Evolutionary conservation across 2,329 filamentous ascomycete species (phyloP).

Genomic region (Alternaria sp.): DNA sequence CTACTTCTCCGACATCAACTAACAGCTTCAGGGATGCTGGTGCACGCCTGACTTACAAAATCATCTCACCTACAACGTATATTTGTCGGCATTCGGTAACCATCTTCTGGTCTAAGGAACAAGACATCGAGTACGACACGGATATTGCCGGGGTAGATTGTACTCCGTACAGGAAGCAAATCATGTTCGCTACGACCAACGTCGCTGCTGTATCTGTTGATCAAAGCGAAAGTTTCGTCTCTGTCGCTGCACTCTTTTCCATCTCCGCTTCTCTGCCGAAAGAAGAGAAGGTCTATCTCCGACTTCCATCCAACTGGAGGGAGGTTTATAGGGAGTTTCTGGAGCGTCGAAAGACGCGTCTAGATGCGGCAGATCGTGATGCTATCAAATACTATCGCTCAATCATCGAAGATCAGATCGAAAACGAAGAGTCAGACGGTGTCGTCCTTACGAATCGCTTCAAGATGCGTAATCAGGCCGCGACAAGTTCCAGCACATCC

Average conservation of each 20-base stretch:
- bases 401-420: constrained; percentile 73
- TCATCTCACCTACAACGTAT: constrained; percentile 77
- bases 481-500: constrained; percentile 35
- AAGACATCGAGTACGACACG: constrained; percentile 61
- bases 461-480: constrained; percentile 56
- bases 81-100: constrained; percentile 78
- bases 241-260: constrained; percentile 81
- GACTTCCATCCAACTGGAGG: constrained; percentile 81
- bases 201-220: constrained; percentile 76
- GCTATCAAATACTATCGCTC: constrained; percentile 72
- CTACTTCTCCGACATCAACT: background rate
- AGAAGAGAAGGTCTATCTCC: constrained; percentile 84
- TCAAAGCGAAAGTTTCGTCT: constrained; percentile 88
- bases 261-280: constrained; percentile 79
- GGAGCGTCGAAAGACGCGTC: constrained; percentile 71
- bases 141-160: constrained; percentile 56
- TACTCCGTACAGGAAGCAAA: constrained; percentile 55
- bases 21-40: constrained; percentile 67
- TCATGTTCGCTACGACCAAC: constrained; percentile 75
- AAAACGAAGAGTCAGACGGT: constrained; percentile 60
- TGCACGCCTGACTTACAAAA: constrained; percentile 71
- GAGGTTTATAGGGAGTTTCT: constrained; percentile 85
- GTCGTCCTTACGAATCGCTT: constrained; percentile 80
- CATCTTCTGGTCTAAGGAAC: constrained; percentile 80
- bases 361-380: constrained; percentile 74